Conservation (phyloP, 805 yeast species). For the Saccharomycopsis synnaedendra region DNA sequence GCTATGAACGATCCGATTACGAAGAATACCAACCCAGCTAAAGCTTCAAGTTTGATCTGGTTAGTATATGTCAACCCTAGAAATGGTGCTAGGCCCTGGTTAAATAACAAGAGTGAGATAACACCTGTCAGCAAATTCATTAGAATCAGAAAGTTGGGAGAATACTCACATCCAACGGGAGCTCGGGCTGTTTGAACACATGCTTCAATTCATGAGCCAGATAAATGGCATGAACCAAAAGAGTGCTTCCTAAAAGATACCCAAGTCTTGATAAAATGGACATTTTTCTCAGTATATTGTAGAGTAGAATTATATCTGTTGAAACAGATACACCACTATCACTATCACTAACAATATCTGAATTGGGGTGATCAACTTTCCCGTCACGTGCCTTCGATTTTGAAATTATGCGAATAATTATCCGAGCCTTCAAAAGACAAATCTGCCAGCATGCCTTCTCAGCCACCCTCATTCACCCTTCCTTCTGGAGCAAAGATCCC, state of each 20-base stretch:
- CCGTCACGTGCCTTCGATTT: slow-evolving; percentile 16
- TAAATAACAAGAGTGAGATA: not conserved
- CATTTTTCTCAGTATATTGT: not conserved
- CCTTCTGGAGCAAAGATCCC: slow-evolving; percentile 20
- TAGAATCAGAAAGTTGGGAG: not conserved
- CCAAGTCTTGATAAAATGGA: slow-evolving; percentile 1
- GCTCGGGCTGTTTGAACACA: slow-evolving; percentile 20
- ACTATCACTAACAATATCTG: too few relatives aligned
- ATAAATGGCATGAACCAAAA: slow-evolving; percentile 38
- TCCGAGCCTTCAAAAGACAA: not conserved
- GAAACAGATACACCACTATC: too few relatives aligned
- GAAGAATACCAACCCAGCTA: slow-evolving; percentile 34
- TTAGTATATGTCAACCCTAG: not conserved
- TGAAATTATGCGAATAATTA: slow-evolving; percentile 15
- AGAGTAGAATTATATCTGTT: too few relatives aligned
- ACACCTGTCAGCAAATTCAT: too few relatives aligned
- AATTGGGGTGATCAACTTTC: too few relatives aligned
- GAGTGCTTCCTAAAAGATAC: slow-evolving; percentile 10
- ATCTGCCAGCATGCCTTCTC: slow-evolving; percentile 16
- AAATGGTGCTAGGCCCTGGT: not conserved
- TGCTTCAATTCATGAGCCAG: slow-evolving; percentile 43
- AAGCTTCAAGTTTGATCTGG: slow-evolving; percentile 37
- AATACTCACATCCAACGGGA: slow-evolving; percentile 22
- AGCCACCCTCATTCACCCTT: slow-evolving; percentile 2
- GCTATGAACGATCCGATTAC: slow-evolving; percentile 28